phyloP scores from a whole-genome alignment of 164 flowering plant genomes.

The Paratinospora sagittata region DNA sequence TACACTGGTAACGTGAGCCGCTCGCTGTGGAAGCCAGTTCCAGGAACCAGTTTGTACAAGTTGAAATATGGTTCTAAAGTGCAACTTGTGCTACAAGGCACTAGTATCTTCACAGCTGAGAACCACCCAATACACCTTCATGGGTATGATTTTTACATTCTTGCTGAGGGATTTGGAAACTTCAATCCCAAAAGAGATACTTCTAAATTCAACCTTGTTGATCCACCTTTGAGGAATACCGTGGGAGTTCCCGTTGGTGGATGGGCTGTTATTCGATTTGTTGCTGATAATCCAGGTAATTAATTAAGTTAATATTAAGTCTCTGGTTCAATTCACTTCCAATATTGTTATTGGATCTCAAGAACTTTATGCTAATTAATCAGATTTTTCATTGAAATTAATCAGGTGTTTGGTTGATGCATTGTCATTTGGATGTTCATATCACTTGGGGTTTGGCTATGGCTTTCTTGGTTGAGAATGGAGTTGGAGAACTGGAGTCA shows the following conservation, averaged over 20 bases:
- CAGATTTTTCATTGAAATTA: too few relatives aligned
- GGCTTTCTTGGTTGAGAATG: slow-evolving; percentile 64
- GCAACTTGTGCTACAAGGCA: slow-evolving; percentile 67
- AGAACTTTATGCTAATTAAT: background rate
- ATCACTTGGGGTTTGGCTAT: slow-evolving; percentile 62
- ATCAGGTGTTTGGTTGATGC: slow-evolving; percentile 73
- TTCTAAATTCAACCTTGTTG: slow-evolving; percentile 62
- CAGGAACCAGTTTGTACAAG: slow-evolving; percentile 55
- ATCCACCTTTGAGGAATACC: slow-evolving; percentile 75
- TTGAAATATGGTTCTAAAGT: slow-evolving; percentile 61
- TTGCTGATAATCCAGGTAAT: slow-evolving; percentile 82
- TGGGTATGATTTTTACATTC: slow-evolving; percentile 73
- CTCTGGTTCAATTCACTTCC: too few relatives aligned
- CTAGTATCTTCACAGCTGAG: slow-evolving; percentile 49
- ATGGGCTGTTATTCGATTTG: slow-evolving; percentile 78
- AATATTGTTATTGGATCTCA: background rate
- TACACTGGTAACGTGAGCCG: slow-evolving; percentile 74
- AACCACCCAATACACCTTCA: slow-evolving; percentile 34
- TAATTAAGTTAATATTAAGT: background rate
- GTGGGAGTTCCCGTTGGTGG: slow-evolving; percentile 68
- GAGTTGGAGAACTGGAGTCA: slow-evolving; percentile 45
- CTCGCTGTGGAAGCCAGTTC: slow-evolving; percentile 55
- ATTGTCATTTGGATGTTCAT: slow-evolving; percentile 75
- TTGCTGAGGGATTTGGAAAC: slow-evolving; percentile 75
- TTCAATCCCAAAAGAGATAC: slow-evolving; percentile 51